Percentiles rank a stretch among this genome's conserved stretches.
phyloP scores from a whole-genome alignment of 306 rosid genomes.

The Spatholobus suberectus region DNA sequence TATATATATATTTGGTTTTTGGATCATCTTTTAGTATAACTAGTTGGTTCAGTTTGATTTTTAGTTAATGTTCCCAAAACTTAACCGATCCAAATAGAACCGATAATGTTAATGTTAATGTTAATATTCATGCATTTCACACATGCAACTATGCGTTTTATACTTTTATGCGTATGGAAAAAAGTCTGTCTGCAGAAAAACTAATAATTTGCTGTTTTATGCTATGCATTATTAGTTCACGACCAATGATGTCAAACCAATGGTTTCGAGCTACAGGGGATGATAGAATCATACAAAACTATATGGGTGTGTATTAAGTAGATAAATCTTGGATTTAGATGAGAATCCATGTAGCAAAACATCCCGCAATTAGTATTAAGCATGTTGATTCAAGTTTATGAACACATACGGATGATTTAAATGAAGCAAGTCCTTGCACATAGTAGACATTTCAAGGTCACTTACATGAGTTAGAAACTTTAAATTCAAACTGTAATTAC shows the following conservation, averaged over 20 bases:
- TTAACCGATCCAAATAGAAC: too few species aligned
- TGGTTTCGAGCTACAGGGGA: neutral
- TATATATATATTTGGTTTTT: too few species aligned
- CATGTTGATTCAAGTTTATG: neutral
- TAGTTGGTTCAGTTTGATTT: too few species aligned
- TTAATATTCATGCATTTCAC: too few species aligned
- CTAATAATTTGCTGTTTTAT: neutral
- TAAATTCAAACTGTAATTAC: too few species aligned
- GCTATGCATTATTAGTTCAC: conserved; percentile 23
- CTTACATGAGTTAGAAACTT: conserved; percentile 3
- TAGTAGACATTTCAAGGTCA: conserved; percentile 3
- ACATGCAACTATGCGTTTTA: too few species aligned
- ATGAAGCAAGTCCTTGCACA: neutral
- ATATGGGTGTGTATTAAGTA: neutral
- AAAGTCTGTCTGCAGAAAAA: neutral
- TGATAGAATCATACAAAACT: neutral
- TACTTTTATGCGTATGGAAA: neutral
- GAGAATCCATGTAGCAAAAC: neutral
- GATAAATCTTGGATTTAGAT: neutral
- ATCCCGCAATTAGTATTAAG: neutral
- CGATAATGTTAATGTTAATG: too few species aligned
- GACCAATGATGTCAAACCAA: neutral
- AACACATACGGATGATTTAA: neutral
- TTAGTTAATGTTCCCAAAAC: too few species aligned
- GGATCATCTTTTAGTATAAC: too few species aligned